Evolutionary conservation across 257 asterid species (phyloP).

Genomic region (Solanum pinnatisectum): DNA sequence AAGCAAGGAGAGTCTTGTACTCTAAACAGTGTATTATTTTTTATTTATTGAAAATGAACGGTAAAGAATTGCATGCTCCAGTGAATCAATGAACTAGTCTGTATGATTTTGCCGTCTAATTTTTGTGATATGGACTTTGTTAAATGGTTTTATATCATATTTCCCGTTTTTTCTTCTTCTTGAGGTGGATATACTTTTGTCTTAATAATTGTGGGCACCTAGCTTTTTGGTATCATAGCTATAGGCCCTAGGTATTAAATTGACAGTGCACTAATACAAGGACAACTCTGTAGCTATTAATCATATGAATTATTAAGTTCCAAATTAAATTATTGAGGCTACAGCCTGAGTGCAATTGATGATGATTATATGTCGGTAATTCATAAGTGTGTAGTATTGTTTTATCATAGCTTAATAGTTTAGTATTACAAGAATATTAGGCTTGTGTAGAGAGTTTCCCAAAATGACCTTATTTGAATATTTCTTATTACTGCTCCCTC

Average conservation of each 20-base stretch:
- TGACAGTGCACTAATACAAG: neutral
- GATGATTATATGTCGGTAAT: neutral
- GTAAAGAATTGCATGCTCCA: neutral
- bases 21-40: neutral
- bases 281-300: neutral
- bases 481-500: neutral
- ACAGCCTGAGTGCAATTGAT: neutral
- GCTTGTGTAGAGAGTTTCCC: neutral
- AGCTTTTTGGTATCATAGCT: neutral
- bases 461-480: neutral
- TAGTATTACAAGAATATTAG: neutral
- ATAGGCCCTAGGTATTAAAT: neutral
- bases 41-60: conserved; percentile 1
- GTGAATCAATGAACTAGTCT: conserved; percentile 4
- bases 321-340: neutral
- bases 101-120: conserved; percentile 5
- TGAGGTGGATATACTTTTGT: neutral
- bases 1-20: neutral
- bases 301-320: neutral
- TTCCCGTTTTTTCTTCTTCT: neutral
- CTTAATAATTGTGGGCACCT: neutral
- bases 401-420: neutral
- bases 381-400: neutral
- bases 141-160: neutral
- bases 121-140: neutral